Percentiles rank a stretch among this genome's conserved stretches.
Conservation (phyloP, 2,329 filamentous ascomycete genomes). For the Blumeriella jaapii region DNA sequence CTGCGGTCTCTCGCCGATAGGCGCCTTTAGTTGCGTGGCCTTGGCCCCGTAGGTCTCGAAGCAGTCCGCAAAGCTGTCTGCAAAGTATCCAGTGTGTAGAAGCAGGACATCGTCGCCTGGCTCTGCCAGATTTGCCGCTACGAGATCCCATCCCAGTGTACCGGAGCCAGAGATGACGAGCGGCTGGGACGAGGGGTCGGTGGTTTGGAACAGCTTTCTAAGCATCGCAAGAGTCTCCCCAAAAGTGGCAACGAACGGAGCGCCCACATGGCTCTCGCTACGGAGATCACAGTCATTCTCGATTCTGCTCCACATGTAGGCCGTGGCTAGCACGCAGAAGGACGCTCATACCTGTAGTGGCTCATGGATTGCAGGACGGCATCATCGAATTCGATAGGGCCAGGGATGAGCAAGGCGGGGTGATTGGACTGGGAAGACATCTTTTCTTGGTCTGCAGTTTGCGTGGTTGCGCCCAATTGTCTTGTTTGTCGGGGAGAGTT, state of each 20-base stretch:
- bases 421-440: conserved; percentile 54
- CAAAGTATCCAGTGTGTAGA: conserved; percentile 94
- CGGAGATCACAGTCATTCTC: conserved; percentile 11
- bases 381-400: conserved; percentile 98
- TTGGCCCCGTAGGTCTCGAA: conserved; percentile 83
- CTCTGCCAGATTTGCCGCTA: conserved; percentile 87
- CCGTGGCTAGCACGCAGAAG: neutral
- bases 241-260: conserved; percentile 80
- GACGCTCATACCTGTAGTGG: conserved; percentile 63
- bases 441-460: conserved; percentile 13
- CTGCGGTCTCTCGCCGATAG: conserved; percentile 79
- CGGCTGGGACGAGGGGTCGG: conserved; percentile 70
- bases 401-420: conserved; percentile 80
- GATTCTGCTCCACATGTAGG: neutral
- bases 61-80: conserved; percentile 87
- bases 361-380: conserved; percentile 88
- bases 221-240: conserved; percentile 81
- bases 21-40: conserved; percentile 78
- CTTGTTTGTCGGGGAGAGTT: conserved; percentile 12
- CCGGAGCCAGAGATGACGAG: conserved; percentile 91
- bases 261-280: conserved; percentile 88
- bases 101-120: conserved; percentile 83
- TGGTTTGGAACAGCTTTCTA: conserved; percentile 89
- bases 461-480: conserved; percentile 14
- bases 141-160: conserved; percentile 92